Base-by-base conservation (phyloP, 768 basidiomycete species). In the Hemileccinum impolitum region DNA sequence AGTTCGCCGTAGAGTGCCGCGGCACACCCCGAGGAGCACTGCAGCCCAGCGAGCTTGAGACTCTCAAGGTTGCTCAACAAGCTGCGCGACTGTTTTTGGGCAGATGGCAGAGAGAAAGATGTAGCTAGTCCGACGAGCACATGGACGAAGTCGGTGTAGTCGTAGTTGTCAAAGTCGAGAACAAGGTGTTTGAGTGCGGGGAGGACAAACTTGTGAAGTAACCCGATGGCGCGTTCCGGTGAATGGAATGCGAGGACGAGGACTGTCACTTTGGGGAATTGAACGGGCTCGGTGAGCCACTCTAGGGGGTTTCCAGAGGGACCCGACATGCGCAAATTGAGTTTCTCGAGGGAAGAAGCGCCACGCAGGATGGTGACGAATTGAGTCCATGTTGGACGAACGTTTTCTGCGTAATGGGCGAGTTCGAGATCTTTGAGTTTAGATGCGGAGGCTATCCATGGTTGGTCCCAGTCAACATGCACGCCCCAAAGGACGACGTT, bases 381-480 rank as follows among this genome's bases (percentile, higher is more conserved):
- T 13, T 76, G 72, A 10, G 57, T 50, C 65, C 76, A 85, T 3
- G 75, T 72, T 2, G 85, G 87, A 12, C 85, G 78, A 13, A 82
- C 83, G 57, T 85, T 79, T 25, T 75, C 70, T 9, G 75, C 64
- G 56, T 86, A 85, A 66, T 77, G 87, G 0, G 80, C 77, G 36
- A 89, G 69, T 55, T 84, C 78, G 18, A 89, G 61, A 15, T 78
- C 73, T 19, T 55, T 59, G 26, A 89, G 67, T 8, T 52, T 56
- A 25, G 52, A n/a, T 2, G 62, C 60, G 4, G 60, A 54, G 6
- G 48, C 26, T 25, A 66, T 52, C 18, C 72, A 60, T 14, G 74
- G 69, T 30, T 71, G 68, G 26, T 74, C 70, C 87, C 87, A 90
- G 48, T 82, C 75, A 30, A 89, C 63, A 52, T 86, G 86, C 5